These are phyloP conservation scores for Rubroshorea leprosula DNA, from an alignment of 345 rosid genomes.

Conservation along the genomic window DNA sequence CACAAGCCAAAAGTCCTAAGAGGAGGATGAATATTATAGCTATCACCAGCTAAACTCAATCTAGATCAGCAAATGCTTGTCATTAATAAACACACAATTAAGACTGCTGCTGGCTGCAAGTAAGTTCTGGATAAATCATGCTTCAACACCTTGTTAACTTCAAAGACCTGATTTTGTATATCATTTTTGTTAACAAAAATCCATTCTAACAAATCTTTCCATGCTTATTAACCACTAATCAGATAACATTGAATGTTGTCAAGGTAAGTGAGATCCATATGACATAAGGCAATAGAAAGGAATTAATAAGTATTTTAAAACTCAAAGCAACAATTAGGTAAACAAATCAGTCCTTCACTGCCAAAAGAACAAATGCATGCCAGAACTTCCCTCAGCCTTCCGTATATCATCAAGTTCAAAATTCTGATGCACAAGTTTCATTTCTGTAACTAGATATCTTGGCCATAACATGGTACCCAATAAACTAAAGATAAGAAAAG, in stretches of 20 bases:
- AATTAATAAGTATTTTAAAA: too few species aligned
- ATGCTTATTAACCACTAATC: background rate
- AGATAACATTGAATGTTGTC: background rate
- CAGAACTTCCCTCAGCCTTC: background rate
- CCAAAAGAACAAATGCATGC: background rate
- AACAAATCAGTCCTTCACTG: background rate
- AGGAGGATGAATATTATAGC: background rate
- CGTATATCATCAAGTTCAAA: background rate
- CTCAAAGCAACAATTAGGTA: background rate
- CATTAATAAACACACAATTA: background rate
- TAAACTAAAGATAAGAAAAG: background rate
- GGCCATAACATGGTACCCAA: background rate
- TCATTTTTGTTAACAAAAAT: background rate
- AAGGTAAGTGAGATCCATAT: background rate
- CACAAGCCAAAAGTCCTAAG: background rate
- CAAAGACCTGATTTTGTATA: background rate
- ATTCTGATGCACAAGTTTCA: background rate
- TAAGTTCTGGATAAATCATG: background rate
- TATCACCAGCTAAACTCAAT: background rate
- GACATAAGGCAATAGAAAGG: background rate
- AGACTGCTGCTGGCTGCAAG: background rate
- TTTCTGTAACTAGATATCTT: background rate
- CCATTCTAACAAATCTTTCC: background rate
- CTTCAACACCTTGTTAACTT: background rate
- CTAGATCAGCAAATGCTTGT: background rate